Conservation (phyloP, 768 basidiomycete species). For the Atractiella rhizophila region DNA sequence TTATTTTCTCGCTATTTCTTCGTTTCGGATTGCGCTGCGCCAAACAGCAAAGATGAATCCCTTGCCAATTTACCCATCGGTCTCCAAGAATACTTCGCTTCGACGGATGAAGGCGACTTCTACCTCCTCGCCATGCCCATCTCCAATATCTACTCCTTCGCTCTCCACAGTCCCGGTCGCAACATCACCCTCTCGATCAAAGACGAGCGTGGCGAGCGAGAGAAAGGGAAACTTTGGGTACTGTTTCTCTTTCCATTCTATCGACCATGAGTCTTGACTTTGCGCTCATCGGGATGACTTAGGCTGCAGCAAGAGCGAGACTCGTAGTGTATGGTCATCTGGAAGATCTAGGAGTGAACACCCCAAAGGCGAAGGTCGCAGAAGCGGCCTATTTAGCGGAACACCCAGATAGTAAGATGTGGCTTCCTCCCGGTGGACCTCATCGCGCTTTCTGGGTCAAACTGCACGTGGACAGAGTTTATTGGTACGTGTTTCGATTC, state of each 20-base stretch:
- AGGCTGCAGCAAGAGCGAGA: background rate
- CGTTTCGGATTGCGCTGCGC: too few species aligned
- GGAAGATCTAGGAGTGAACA: conserved; percentile 1
- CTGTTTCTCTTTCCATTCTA: too few species aligned
- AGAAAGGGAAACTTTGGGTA: conserved; percentile 1
- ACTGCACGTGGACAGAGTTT: conserved; percentile 3
- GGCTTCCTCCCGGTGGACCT: conserved; percentile 3
- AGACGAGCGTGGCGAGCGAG: conserved; percentile 1
- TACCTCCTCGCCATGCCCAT: conserved; percentile 7
- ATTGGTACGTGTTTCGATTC: conserved; percentile 1
- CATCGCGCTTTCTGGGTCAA: conserved; percentile 4
- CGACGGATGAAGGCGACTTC: conserved; percentile 1
- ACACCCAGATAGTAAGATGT: conserved; percentile 2
- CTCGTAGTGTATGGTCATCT: background rate
- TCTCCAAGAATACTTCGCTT: conserved; percentile 4
- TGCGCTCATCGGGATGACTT: background rate
- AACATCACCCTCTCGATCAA: conserved; percentile 4
- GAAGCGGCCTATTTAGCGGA: background rate
- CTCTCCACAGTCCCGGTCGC: background rate
- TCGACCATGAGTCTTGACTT: too few species aligned
- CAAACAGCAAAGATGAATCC: background rate
- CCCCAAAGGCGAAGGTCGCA: background rate
- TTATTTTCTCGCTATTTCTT: too few species aligned
- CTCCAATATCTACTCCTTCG: background rate
- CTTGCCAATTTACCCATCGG: conserved; percentile 3